Evolutionary conservation across 306 rosid genomes (phyloP).

Genomic region (Alnus glutinosa): DNA sequence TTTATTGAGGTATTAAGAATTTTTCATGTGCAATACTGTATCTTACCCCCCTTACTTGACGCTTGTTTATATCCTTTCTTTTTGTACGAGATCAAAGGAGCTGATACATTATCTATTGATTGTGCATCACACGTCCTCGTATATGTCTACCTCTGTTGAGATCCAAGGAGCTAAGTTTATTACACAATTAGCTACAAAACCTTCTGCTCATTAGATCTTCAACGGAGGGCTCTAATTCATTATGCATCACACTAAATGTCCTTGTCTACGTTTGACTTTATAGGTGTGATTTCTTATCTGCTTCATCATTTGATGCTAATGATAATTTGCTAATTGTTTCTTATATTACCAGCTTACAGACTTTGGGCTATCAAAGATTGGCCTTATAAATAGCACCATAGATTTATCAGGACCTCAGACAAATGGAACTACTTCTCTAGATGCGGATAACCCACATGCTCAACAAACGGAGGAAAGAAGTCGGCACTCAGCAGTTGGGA

Average conservation of each 20-base stretch:
- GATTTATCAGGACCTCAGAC: constrained; percentile 18
- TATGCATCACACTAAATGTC: neutral
- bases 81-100: neutral
- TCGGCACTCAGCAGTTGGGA: constrained; percentile 7
- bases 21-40: neutral
- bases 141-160: too few species aligned
- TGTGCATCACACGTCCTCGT: too few species aligned
- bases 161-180: neutral
- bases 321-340: neutral
- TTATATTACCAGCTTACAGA: constrained; percentile 17
- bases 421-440: constrained; percentile 1
- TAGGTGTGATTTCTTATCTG: neutral
- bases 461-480: neutral
- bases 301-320: neutral
- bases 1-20: neutral
- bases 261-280: neutral
- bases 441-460: constrained; percentile 6
- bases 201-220: neutral
- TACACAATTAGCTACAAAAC: neutral
- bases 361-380: constrained; percentile 10
- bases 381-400: constrained; percentile 13
- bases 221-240: neutral
- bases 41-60: neutral
- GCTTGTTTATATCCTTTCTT: neutral
- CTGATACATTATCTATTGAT: neutral